phyloP scores from a whole-genome alignment of 306 rosid genomes.

The Gillenia trifoliata region DNA sequence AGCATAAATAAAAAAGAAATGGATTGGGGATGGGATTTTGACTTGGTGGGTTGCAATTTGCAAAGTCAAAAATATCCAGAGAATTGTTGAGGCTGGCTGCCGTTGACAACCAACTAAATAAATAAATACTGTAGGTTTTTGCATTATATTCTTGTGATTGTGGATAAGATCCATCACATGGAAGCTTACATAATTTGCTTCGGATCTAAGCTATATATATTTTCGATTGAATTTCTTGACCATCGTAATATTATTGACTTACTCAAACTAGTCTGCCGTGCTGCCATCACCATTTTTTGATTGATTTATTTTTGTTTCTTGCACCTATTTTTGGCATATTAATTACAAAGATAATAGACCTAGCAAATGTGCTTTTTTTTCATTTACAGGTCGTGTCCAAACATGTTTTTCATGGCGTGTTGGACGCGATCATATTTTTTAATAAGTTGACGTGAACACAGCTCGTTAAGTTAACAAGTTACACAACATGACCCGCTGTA shows the following conservation, averaged over 20 bases:
- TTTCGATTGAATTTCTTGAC: neutral
- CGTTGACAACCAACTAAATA: neutral
- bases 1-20: neutral
- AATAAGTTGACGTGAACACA: too few species aligned
- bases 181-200: neutral
- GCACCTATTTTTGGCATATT: too few species aligned
- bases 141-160: neutral
- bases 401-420: too few species aligned
- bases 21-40: neutral
- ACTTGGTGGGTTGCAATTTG: neutral
- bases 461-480: too few species aligned
- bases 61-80: neutral
- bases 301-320: too few species aligned
- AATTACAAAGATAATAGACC: too few species aligned
- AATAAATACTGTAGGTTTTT: neutral
- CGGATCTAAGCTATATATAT: neutral
- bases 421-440: too few species aligned
- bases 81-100: neutral
- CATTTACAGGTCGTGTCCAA: too few species aligned
- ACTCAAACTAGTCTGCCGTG: neutral
- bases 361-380: too few species aligned
- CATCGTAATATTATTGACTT: neutral
- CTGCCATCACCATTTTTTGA: neutral
- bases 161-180: constrained; percentile 15
- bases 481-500: too few species aligned